Evolutionary conservation across 2,329 filamentous ascomycete genomes (phyloP).

Genomic region (Xylaria arbuscula): DNA sequence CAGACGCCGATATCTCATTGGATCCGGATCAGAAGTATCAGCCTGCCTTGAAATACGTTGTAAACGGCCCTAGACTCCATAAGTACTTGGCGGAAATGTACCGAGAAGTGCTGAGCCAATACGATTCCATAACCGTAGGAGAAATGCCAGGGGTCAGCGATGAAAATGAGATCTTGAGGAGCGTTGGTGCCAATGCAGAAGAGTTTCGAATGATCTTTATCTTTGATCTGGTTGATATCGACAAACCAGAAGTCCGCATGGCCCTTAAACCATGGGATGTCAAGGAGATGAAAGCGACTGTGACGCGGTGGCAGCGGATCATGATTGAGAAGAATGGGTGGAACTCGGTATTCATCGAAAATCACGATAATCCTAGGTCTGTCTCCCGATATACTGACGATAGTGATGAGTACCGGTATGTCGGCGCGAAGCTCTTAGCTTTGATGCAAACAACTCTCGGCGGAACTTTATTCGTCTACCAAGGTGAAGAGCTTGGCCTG

Average conservation of each 20-base stretch:
- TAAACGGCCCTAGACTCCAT: slow-evolving; percentile 75
- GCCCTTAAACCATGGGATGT: slow-evolving; percentile 61
- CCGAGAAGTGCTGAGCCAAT: slow-evolving; percentile 64
- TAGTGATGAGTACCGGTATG: slow-evolving; percentile 58
- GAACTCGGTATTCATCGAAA: slow-evolving; percentile 73
- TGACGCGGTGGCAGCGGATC: slow-evolving; percentile 56
- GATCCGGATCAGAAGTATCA: slow-evolving; percentile 58
- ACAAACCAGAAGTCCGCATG: slow-evolving; percentile 58
- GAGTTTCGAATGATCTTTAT: slow-evolving; percentile 78
- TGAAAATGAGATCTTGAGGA: slow-evolving; percentile 65
- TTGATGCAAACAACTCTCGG: slow-evolving; percentile 63
- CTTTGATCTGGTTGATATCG: slow-evolving; percentile 72
- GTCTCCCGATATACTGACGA: slow-evolving; percentile 66
- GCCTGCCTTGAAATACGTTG: slow-evolving; percentile 66
- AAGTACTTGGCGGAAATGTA: slow-evolving; percentile 76
- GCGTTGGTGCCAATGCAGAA: slow-evolving; percentile 67
- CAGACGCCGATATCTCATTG: slow-evolving; percentile 67
- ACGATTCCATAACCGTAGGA: slow-evolving; percentile 76
- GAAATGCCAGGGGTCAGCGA: slow-evolving; percentile 74
- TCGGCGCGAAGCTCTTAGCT: slow-evolving; percentile 69
- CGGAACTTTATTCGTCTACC: slow-evolving; percentile 74
- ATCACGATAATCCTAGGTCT: slow-evolving; percentile 71
- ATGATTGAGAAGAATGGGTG: slow-evolving; percentile 66
- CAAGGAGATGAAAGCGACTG: slow-evolving; percentile 53
- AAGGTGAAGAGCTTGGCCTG: slow-evolving; percentile 75